Base-by-base conservation (phyloP, 164 flowering plant genomes). In the Vitis rotundifolia region DNA sequence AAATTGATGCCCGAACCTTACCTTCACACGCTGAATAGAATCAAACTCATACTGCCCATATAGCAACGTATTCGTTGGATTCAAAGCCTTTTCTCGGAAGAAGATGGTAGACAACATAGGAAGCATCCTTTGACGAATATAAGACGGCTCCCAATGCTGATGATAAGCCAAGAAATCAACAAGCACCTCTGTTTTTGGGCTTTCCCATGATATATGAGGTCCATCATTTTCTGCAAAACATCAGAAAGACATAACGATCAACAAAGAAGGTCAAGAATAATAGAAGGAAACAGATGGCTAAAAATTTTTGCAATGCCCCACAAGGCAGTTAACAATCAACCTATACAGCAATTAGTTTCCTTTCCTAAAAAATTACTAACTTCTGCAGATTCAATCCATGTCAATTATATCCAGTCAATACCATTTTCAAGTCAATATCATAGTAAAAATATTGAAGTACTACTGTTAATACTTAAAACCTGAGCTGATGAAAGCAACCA, bases 41-140 rank as follows among this genome's bases (percentile, higher is more conserved):
- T 89, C 78, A 81, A 95, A 93, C 74, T 86, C 86, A 71, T 88
- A 93, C 60, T 89, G 94, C 28, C 81, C 97, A 77, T 73, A 66
- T 50, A 95, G 73, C 75, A 83, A 78, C 28, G 60, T 55, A 47
- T 83, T 61, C 6, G 44, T 71, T 50, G 82, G 79, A 55, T 78
- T 80, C 52, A 79, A 73, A 64, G 89, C 90, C 86, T 81, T 85
- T 49, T 91, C 91, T 79, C 99, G 84, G 62, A 96, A 67, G 61
- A 87, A 91, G 55, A 88, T 79, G 62, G 97, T 96, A 44, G 99
- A 96, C 64, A 91, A 18, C 89, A 96, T 77, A 8, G 97, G 95
- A 72, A 93, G 81, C 79, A 95, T 67, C 70, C 83, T 84, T 73
- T 89, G 94, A 68, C 94, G 80, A 67, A 85, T 71, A 74, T 81